Evolutionary conservation across 2,329 filamentous ascomycete genomes (phyloP), one percentile per base, ranked within the genome.

Genomic region (Ascocoryne sarcoides): DNA sequence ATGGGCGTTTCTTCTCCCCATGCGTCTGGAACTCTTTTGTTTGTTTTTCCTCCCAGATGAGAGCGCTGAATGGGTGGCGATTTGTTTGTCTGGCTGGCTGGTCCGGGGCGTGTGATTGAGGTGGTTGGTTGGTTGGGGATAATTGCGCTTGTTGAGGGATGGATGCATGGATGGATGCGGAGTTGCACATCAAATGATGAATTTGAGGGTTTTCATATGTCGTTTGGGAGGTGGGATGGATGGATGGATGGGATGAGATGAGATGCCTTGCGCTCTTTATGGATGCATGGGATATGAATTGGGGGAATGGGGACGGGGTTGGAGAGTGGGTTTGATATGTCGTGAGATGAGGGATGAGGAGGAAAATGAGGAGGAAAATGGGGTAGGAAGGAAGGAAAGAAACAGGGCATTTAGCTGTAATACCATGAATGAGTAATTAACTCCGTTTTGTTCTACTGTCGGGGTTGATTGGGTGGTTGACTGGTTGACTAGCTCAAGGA

Each of bases 31-130:
- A 15, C 26, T 37, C 19, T 30, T 36, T 29, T 8, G 39, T 20
- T 34, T 32, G 18, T 26, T 28, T 46, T 46, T 26, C 23, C 23
- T 26, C n/a, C n/a, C n/a, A n/a, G n/a, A n/a, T n/a, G n/a, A n/a
- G n/a, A n/a, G n/a, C n/a, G n/a, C n/a, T n/a, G n/a, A n/a, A n/a
- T n/a, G n/a, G n/a, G n/a, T n/a, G n/a, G n/a, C n/a, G 23, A 26
- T 26, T 26, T 26, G 7, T 12, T 26, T 26, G 32, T 44, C 37
- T 20, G 32, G 8, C 32, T 35, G 32, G 32, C 32, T 35, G 32
- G 32, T 35, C 32, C 32, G 32, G 16, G 32, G 32, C 32, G 16
- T 15, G 4, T 15, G 31, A 17, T 3, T 4, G 31, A 33, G 10
- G 31, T 4, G 10, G 4, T 26, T 26, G 7, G 12, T 26, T 26